Percentiles rank a stretch among this genome's conserved stretches.
phyloP scores from a whole-genome alignment of 2,329 filamentous ascomycete genomes.

The Bisporella sp. region DNA sequence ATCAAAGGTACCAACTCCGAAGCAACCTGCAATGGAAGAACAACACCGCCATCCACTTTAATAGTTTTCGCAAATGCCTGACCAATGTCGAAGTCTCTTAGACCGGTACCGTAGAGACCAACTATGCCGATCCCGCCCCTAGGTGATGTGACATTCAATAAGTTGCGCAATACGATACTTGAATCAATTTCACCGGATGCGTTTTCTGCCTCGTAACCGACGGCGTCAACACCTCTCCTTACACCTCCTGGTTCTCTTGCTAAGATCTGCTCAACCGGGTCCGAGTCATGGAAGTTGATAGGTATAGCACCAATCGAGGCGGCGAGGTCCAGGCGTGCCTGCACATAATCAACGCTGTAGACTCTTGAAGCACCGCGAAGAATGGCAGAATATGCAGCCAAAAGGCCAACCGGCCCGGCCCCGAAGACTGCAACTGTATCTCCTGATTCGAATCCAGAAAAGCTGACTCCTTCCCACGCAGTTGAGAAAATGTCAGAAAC shows the following conservation, averaged over 20 bases:
- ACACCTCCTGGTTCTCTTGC: slow-evolving; percentile 14
- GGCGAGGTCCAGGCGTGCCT: slow-evolving; percentile 17
- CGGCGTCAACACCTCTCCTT: slow-evolving; percentile 14
- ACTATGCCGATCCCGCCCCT: slow-evolving; percentile 18
- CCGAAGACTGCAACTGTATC: slow-evolving; percentile 26
- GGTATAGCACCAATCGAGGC: slow-evolving; percentile 25
- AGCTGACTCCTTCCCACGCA: slow-evolving; percentile 15
- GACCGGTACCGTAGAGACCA: slow-evolving; percentile 7
- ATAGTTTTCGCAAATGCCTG: no score
- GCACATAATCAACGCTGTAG: slow-evolving; percentile 24
- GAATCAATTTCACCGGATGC: slow-evolving; percentile 10
- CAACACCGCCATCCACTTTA: no score
- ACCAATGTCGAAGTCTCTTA: no score
- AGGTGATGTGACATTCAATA: slow-evolving; percentile 10
- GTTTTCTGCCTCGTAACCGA: slow-evolving; percentile 15
- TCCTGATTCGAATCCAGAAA: slow-evolving; percentile 16
- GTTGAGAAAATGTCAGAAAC: slow-evolving; percentile 20
- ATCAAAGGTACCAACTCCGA: no score
- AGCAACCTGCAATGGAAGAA: no score
- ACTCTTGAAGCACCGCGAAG: slow-evolving; percentile 26
- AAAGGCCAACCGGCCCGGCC: slow-evolving; percentile 25
- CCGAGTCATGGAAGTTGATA: slow-evolving; percentile 22
- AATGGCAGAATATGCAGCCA: slow-evolving; percentile 25
- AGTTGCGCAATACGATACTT: slow-evolving; percentile 10
- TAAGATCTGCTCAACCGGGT: slow-evolving; percentile 24